Percentiles rank a stretch among this genome's conserved stretches.
Conservation (phyloP, 2,329 filamentous ascomycete species). For the Exophiala lecanii-corni region DNA sequence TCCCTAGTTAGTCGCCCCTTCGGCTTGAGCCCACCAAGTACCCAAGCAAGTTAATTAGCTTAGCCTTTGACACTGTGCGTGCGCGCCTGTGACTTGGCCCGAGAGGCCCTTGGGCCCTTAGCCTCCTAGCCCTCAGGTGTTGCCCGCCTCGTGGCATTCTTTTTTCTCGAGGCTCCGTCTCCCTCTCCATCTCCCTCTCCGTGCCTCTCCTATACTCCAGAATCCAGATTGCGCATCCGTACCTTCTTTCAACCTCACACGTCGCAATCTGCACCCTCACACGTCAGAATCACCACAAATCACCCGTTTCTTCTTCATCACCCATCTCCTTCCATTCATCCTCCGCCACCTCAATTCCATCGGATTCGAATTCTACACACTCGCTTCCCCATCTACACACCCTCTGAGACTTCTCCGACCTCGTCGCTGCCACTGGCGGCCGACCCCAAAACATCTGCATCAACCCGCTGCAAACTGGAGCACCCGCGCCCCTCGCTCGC, state of each 20-base stretch:
- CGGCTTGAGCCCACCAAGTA: no score
- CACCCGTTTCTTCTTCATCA: constrained; percentile 14
- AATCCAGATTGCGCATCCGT: not conserved
- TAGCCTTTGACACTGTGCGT: no score
- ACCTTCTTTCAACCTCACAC: constrained; percentile 24
- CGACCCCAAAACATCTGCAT: constrained; percentile 20
- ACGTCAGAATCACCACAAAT: constrained; percentile 9
- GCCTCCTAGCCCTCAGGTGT: no score
- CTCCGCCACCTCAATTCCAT: constrained; percentile 12
- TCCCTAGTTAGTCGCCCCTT: no score
- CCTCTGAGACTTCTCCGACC: constrained; percentile 9
- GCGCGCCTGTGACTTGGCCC: no score
- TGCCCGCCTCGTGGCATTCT: no score
- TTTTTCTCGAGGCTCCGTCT: no score
- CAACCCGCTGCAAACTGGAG: constrained; percentile 36
- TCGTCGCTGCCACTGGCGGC: constrained; percentile 7
- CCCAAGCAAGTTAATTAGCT: no score
- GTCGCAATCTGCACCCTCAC: constrained; percentile 18
- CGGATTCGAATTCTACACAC: constrained; percentile 10
- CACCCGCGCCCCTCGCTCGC: constrained; percentile 41
- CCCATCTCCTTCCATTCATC: constrained; percentile 19
- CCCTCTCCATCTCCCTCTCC: no score
- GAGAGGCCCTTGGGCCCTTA: no score
- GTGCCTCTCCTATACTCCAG: not conserved
- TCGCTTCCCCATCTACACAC: constrained; percentile 14